phyloP scores from a whole-genome alignment of 2,329 filamentous ascomycete genomes.

The Apiospora koreana region DNA sequence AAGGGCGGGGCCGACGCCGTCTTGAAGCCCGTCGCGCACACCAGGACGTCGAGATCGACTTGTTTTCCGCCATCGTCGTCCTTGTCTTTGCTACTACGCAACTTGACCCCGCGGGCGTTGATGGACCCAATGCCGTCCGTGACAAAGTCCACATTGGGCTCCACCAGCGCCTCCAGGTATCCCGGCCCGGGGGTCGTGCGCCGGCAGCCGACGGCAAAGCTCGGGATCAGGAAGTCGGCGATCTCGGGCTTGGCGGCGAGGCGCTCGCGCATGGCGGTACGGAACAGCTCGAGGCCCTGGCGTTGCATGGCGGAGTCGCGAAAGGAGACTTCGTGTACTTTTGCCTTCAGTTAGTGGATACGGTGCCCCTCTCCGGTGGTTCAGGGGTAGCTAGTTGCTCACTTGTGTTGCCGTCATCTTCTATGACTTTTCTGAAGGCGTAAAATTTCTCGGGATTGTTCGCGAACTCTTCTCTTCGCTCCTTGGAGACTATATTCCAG shows the following conservation, averaged over 20 bases:
- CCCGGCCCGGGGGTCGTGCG: conserved; percentile 47
- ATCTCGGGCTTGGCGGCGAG: conserved; percentile 46
- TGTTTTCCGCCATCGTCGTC: background rate
- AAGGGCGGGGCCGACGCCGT: conserved; percentile 43
- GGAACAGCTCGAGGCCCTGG: conserved; percentile 31
- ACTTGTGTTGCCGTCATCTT: conserved; percentile 40
- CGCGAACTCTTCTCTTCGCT: conserved; percentile 39
- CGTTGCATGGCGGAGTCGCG: conserved; percentile 39
- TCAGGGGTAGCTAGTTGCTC: background rate
- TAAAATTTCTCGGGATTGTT: conserved; percentile 39
- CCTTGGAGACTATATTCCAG: conserved; percentile 34
- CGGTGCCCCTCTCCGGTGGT: too few relatives aligned
- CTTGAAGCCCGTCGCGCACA: conserved; percentile 50
- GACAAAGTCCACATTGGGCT: conserved; percentile 42
- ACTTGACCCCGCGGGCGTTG: conserved; percentile 37
- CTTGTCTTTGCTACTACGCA: conserved; percentile 21
- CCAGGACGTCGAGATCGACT: conserved; percentile 45
- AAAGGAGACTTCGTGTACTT: conserved; percentile 41
- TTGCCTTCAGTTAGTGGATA: background rate
- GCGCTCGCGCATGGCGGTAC: conserved; percentile 39
- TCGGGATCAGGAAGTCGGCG: conserved; percentile 42
- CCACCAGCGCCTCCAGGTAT: conserved; percentile 45
- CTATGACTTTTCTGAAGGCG: conserved; percentile 45
- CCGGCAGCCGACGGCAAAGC: conserved; percentile 45
- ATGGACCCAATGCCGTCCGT: conserved; percentile 35